A percentile compares a stretch with the other conserved stretches of the same genome.
Evolutionary conservation across 1,139 yeast species (phyloP).

Genomic region (Blastobotrys aristatus): DNA sequence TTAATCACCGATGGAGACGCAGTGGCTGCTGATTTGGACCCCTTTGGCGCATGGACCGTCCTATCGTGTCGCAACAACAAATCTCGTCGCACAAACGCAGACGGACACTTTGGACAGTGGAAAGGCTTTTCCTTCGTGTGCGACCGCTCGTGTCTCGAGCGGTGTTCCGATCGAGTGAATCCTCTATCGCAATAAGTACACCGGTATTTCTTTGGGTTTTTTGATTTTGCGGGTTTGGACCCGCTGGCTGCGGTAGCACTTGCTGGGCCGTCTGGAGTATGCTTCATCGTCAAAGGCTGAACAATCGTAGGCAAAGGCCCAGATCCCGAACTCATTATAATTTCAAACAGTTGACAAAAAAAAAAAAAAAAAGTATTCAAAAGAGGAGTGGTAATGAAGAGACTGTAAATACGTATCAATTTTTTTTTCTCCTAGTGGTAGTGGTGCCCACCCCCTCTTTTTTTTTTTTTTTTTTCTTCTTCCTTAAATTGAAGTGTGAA

Average conservation of each 20-base stretch:
- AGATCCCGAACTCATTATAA: background rate
- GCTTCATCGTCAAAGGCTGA: background rate
- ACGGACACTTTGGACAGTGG: conserved; percentile 64
- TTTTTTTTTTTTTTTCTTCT: no score
- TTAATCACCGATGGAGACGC: background rate
- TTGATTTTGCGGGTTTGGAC: conserved; percentile 10
- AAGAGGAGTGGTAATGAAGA: background rate
- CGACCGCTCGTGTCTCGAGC: conserved; percentile 75
- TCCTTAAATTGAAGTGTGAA: no score
- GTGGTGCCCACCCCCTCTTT: background rate
- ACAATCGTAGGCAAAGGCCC: conserved; percentile 2
- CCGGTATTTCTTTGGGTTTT: conserved; percentile 46
- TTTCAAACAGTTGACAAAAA: no score
- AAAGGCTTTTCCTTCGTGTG: conserved; percentile 83
- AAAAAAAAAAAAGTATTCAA: background rate
- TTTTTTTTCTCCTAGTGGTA: background rate
- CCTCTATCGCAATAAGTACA: conserved; percentile 81
- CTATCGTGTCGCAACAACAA: conserved; percentile 70
- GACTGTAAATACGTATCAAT: background rate
- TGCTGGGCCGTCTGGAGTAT: background rate
- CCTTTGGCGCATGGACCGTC: conserved; percentile 52
- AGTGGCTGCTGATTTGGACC: background rate
- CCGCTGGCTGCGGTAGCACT: background rate
- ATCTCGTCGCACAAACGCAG: conserved; percentile 73
- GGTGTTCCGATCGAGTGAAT: conserved; percentile 76